Percentiles rank a stretch among this genome's conserved stretches.
phyloP scores from a whole-genome alignment of 1,284 basidiomycete genomes.

The Boletus subluridellus region DNA sequence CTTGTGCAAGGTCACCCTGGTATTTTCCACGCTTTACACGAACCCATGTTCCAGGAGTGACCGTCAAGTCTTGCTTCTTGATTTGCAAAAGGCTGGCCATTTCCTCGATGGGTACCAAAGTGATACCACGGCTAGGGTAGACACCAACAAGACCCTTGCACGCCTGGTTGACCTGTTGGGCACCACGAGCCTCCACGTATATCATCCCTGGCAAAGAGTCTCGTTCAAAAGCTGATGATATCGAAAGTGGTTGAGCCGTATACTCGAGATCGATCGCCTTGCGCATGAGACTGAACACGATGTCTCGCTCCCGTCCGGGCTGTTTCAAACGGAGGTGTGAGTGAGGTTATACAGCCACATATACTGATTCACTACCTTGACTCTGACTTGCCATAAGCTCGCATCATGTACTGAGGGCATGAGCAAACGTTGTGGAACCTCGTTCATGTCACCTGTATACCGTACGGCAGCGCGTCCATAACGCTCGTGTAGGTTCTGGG shows the following conservation, averaged over 20 bases:
- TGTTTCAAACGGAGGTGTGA: conserved; percentile 31
- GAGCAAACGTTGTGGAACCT: conserved; percentile 85
- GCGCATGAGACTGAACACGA: conserved; percentile 92
- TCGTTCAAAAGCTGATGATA: conserved; percentile 92
- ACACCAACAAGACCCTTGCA: conserved; percentile 90
- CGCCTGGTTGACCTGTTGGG: conserved; percentile 83
- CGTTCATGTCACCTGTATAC: conserved; percentile 89
- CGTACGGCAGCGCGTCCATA: conserved; percentile 69
- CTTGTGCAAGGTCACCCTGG: conserved; percentile 91
- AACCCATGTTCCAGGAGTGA: conserved; percentile 91
- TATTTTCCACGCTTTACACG: conserved; percentile 94
- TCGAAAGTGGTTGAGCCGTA: conserved; percentile 72
- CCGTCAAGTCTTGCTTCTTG: conserved; percentile 87
- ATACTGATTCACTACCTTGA: conserved; percentile 66
- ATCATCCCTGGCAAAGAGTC: conserved; percentile 95
- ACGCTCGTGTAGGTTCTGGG: conserved; percentile 78
- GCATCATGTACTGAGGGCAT: conserved; percentile 98
- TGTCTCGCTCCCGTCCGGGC: conserved; percentile 89
- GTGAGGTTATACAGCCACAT: not conserved
- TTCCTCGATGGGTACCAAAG: conserved; percentile 94
- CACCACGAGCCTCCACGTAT: conserved; percentile 90
- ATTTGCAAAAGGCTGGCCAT: conserved; percentile 97
- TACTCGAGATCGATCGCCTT: conserved; percentile 83
- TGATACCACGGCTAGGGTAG: conserved; percentile 77
- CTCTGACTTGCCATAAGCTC: conserved; percentile 92